Evolutionary conservation across 1,284 basidiomycete genomes (phyloP).

Genomic region (Sanghuangporus baumii): DNA sequence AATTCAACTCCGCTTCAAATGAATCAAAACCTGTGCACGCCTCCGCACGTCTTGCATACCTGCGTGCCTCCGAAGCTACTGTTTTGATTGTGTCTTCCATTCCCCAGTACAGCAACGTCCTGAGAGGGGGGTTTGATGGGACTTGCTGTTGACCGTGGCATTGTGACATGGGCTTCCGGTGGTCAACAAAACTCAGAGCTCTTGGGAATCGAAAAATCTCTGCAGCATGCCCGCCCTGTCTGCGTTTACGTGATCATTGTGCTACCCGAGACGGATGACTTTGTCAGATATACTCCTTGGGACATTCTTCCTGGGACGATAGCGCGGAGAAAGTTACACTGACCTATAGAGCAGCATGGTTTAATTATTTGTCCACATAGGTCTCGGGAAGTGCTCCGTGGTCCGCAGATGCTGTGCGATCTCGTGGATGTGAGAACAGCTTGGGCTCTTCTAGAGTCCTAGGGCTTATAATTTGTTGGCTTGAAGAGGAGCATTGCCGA

Average conservation of each 20-base stretch:
- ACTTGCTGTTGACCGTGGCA: not conserved
- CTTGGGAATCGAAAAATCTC: not conserved
- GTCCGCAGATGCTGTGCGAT: not conserved
- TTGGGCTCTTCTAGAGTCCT: not conserved
- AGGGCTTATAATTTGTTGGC: not conserved
- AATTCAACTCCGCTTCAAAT: constrained; percentile 5
- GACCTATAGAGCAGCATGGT: not conserved
- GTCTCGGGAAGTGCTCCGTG: not conserved
- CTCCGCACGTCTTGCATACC: not conserved
- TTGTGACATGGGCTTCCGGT: not conserved
- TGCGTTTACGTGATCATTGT: no score
- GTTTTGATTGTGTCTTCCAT: not conserved
- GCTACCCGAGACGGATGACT: no score
- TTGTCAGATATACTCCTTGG: not conserved
- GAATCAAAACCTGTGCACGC: not conserved
- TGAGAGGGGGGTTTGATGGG: not conserved
- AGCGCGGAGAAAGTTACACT: not conserved
- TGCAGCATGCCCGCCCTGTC: no score
- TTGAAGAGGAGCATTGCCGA: not conserved
- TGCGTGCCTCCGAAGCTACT: not conserved
- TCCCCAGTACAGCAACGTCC: not conserved
- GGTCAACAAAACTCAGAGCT: not conserved
- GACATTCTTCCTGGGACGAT: not conserved
- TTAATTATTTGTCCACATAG: not conserved
- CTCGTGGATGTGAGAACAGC: not conserved